Conservation (phyloP, 106 monocot species). For the Apostasia ramifera region DNA sequence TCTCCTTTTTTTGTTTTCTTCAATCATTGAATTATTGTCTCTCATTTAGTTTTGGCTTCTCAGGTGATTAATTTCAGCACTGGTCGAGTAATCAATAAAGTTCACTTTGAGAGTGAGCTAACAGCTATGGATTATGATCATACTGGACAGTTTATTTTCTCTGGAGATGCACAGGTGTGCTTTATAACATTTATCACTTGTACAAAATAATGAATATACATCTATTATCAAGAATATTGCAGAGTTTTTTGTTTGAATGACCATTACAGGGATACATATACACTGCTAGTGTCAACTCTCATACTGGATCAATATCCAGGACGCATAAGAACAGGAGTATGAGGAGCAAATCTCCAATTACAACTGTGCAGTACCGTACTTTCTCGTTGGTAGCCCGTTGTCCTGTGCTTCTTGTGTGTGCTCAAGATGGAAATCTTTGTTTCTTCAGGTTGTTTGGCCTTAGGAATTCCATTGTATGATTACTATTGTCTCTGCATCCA, state of each 20-base stretch:
- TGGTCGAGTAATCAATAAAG: constrained; percentile 67
- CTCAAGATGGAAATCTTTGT: constrained; percentile 84
- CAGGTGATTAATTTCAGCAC: constrained; percentile 95
- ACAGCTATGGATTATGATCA: constrained; percentile 96
- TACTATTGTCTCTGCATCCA: neutral
- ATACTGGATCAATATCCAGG: constrained; percentile 85
- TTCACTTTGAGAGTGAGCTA: constrained; percentile 61
- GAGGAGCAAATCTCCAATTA: constrained; percentile 61
- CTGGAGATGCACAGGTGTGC: constrained; percentile 80
- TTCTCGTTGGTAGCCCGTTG: constrained; percentile 77
- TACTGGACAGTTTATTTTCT: constrained; percentile 84
- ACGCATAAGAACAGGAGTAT: constrained; percentile 71
- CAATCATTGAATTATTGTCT: too few species aligned
- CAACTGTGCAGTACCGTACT: constrained; percentile 85
- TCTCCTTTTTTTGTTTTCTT: too few species aligned
- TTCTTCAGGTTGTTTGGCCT: constrained; percentile 63
- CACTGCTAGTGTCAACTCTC: constrained; percentile 72
- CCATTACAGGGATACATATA: constrained; percentile 74
- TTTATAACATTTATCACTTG: constrained; percentile 8
- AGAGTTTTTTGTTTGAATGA: constrained; percentile 3
- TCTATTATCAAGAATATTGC: constrained; percentile 14
- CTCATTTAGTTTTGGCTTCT: neutral
- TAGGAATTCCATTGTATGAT: neutral
- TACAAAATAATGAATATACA: constrained; percentile 8
- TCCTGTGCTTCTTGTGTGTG: constrained; percentile 84